phyloP scores from a whole-genome alignment of 768 basidiomycete species.

The Hortiboletus flavorubellus region DNA sequence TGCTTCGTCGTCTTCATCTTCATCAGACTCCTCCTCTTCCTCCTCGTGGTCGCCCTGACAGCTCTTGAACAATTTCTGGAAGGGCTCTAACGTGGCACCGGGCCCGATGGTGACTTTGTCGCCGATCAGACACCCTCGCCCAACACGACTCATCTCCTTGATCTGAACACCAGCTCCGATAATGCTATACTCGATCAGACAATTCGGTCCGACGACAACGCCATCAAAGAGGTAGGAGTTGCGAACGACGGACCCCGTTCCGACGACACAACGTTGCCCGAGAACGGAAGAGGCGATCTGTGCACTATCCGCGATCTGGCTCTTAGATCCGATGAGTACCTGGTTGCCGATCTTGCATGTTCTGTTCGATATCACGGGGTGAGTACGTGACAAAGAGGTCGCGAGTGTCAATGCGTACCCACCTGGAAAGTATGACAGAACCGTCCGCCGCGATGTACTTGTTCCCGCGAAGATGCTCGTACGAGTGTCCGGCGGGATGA shows the following conservation, averaged over 20 bases:
- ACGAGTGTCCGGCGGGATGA: constrained; percentile 75
- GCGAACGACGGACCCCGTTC: constrained; percentile 61
- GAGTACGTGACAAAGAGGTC: neutral
- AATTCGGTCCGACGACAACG: constrained; percentile 65
- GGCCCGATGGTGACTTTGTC: constrained; percentile 80
- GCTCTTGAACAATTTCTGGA: constrained; percentile 68
- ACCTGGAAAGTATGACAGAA: constrained; percentile 83
- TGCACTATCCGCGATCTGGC: constrained; percentile 63
- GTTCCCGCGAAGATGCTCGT: constrained; percentile 86
- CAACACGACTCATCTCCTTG: constrained; percentile 62
- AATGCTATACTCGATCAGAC: constrained; percentile 74
- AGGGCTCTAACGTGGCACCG: constrained; percentile 60
- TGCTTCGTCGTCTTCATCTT: constrained; percentile 25
- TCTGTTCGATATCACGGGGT: constrained; percentile 34
- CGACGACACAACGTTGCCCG: constrained; percentile 72
- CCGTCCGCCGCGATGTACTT: constrained; percentile 82
- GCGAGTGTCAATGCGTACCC: constrained; percentile 16
- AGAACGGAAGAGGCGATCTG: constrained; percentile 72
- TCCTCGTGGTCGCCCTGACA: constrained; percentile 33
- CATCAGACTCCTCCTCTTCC: constrained; percentile 27
- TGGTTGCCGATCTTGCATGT: constrained; percentile 80
- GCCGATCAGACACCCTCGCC: constrained; percentile 75
- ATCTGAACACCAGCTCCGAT: constrained; percentile 76
- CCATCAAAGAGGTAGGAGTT: constrained; percentile 85
- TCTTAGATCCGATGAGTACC: constrained; percentile 80